Evolutionary conservation across 305 asterid species (phyloP), one percentile per base, ranked within the genome.

Genomic region (Fraxinus velutina): DNA sequence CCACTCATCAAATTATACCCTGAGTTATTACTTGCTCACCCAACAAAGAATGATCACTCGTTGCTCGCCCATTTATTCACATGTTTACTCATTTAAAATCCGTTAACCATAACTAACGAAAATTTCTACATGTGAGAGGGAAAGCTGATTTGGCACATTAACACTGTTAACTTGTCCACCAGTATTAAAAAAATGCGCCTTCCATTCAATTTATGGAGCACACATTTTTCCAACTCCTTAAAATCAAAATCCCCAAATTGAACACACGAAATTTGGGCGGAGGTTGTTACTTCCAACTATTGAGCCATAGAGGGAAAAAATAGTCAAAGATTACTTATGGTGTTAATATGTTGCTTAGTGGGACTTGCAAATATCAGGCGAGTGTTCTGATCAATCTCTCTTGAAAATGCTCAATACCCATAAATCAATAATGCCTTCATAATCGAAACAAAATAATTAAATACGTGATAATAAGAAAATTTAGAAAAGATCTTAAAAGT

Each of bases 351-450:
- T 91, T 90, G 90, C 95, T 91, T 73, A 92, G 60, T 73, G 98
- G 99, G 85, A 93, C 98, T 87, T 89, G 87, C 82, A 96, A 88
- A 78, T 91, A 97, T 82, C 84, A 88, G 57, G 99, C 97, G 83
- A 96, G 93, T 83, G 98, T 97, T 83, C 92, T 89, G 88, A 94
- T 97, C 90, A 93, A 77, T 91, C 99, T 91, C 89, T 96, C 98
- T 78, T 96, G 93, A 83, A 91, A 96, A 68, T 94, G 94, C 90
- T 96, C 97, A 79, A 90, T 91, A 76, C 99, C 98, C 93, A 88
- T 81, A 88, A 81, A 80, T 82, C 80, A 78, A 85, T 76, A 29
- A 72, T 12, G 39, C 29, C 34, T 76, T 44, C 85, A 81, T 80
- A 81, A 83, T 81, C 81, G 83, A 85, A 24, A 34, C 13, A 1